Base-by-base conservation (phyloP, 1,139 yeast species). In the Debaryomyces psychrophilus region DNA sequence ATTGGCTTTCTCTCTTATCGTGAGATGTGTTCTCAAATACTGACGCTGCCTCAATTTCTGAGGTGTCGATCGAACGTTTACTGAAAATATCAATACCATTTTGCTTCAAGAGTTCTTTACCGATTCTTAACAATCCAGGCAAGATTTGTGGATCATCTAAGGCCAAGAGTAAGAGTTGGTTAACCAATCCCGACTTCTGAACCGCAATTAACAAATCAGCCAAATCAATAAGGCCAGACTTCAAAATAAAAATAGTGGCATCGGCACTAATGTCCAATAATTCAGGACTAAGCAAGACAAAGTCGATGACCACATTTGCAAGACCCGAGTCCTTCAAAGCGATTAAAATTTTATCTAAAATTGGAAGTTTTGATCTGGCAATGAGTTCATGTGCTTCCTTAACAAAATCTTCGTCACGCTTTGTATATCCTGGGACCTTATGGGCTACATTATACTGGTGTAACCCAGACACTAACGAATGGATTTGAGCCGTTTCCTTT, bases 71-170 rank as follows among this genome's bases (percentile, higher is more conserved):
- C 4, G 41, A 38, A 26, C 43, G 47, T 42, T 51, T 45, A 34
- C 46, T 47, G 41, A 56, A 52, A 31, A 59, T 45, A 26, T 52
- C 51, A 27, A 62, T 46, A 4, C 60, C 63, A 42, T 56, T 54
- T 41, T 63, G 62, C 29, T 50, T 51, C 45, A 66, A 50, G 18
- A 66, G 48, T n/a, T 62, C 64, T 31, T 50, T 58, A 1, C 60
- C 60, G 34, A 65, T 57, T 31, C 58, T 53, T 37, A 65, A 54
- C n/a, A 64, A 43, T 2, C 72, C 72, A 2, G 70, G 70, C 44
- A 65, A 56, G 29, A 67, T 55, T 2, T 53, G 55, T 5, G 68
- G 60, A 44, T 68, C 69, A 27, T 56, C 59, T 47, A 68, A 56
- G 18, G 65, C 57, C 48, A 57, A 50, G 31, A 58, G 52, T 37